These are phyloP conservation scores for Barnettozyma populi DNA, from an alignment of 805 yeast species.

Conservation along the genomic window DNA sequence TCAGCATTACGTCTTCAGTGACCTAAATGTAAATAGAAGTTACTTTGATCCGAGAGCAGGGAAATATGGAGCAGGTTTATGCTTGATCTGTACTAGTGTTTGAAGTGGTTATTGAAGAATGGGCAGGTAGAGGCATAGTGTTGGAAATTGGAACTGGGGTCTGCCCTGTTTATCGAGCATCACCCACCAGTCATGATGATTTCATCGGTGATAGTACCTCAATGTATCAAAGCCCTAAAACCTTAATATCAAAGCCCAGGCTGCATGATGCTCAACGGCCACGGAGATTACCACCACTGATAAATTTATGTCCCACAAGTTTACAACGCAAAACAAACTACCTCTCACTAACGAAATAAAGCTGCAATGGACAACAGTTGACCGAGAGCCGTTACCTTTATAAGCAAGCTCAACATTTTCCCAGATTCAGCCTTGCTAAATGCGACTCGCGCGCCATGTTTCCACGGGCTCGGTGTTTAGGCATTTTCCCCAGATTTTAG, in stretches of 20 bases:
- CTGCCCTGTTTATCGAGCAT: not conserved
- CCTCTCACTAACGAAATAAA: not conserved
- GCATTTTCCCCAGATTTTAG: not conserved
- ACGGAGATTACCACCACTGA: not conserved
- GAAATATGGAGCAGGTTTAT: too few relatives aligned
- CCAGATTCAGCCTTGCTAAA: not conserved
- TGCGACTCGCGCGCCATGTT: not conserved
- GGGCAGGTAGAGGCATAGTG: not conserved
- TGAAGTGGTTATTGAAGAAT: too few relatives aligned
- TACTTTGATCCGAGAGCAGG: too few relatives aligned
- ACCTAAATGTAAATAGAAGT: too few relatives aligned
- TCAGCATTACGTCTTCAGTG: too few relatives aligned
- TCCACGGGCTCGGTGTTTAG: conserved; percentile 1
- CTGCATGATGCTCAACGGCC: not conserved
- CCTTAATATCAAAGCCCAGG: not conserved
- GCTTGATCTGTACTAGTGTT: too few relatives aligned
- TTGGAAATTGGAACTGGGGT: not conserved
- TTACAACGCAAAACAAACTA: too few relatives aligned
- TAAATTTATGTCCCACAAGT: not conserved
- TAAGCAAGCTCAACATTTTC: not conserved
- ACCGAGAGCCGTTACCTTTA: not conserved
- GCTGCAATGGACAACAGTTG: not conserved
- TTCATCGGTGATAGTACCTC: not conserved
- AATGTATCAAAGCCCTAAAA: not conserved
- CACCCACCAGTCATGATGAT: not conserved